Percentiles rank a stretch among this genome's conserved stretches.
These are phyloP conservation scores for Penicillium thymicola DNA, from an alignment of 2,329 filamentous ascomycete species.

Conservation along the genomic window DNA sequence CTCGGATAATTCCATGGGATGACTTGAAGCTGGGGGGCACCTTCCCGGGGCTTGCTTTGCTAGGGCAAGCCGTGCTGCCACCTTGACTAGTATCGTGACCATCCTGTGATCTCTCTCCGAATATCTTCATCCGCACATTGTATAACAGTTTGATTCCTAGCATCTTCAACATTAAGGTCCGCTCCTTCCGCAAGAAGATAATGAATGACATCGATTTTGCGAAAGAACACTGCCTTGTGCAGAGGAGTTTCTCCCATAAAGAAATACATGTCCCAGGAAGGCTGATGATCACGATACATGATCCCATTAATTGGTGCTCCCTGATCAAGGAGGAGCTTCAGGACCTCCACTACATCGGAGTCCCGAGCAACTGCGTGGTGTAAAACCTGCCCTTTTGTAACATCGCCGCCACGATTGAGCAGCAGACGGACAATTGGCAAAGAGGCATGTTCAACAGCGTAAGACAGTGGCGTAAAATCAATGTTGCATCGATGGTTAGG, in stretches of 20 bases:
- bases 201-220: neutral
- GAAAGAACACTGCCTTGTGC: neutral
- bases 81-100: too few species aligned
- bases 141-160: neutral
- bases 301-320: conserved; percentile 19
- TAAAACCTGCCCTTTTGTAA: conserved; percentile 23
- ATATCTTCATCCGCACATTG: neutral
- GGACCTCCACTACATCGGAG: conserved; percentile 15
- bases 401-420: conserved; percentile 16
- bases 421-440: conserved; percentile 21
- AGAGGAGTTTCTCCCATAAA: neutral
- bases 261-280: conserved; percentile 4
- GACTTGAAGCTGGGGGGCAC: too few species aligned
- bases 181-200: neutral
- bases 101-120: neutral
- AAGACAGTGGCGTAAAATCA: conserved; percentile 25
- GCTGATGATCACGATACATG: conserved; percentile 22
- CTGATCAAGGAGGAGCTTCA: conserved; percentile 18
- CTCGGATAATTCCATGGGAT: neutral
- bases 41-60: too few species aligned
- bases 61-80: too few species aligned
- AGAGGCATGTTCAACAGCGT: conserved; percentile 20
- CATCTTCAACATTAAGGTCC: neutral
- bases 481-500: conserved; percentile 24
- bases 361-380: conserved; percentile 18